Conservation (phyloP, 106 monocot genomes). For the Allium fistulosum region DNA sequence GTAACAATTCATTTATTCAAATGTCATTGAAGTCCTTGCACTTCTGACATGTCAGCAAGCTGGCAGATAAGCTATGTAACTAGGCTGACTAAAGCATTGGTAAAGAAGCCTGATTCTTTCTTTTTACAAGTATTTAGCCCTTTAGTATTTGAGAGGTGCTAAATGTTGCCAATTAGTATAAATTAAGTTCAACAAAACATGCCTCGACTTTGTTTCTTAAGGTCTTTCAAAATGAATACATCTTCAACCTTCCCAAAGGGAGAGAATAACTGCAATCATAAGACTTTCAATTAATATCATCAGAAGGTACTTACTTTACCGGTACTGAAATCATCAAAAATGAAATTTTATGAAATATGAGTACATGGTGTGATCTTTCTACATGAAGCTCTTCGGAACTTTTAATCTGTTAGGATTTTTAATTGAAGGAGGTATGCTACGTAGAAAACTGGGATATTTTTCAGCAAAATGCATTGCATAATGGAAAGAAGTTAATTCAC, state of each 20-base stretch:
- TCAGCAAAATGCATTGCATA: not conserved
- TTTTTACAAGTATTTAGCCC: not conserved
- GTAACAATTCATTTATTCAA: not conserved
- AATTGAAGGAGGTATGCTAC: not conserved
- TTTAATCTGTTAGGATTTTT: not conserved
- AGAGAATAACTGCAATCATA: conserved; percentile 70
- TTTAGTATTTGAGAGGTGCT: not conserved
- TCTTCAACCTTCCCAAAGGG: conserved; percentile 90
- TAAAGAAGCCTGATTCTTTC: not conserved
- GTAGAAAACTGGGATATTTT: not conserved
- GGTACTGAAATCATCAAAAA: not conserved
- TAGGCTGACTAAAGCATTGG: not conserved
- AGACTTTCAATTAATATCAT: not conserved
- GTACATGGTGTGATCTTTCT: not conserved
- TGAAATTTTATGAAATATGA: not conserved
- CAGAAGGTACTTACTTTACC: not conserved
- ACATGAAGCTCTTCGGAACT: not conserved
- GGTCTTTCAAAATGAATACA: conserved; percentile 91
- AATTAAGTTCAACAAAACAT: conserved; percentile 9
- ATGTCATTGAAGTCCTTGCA: too few relatives aligned
- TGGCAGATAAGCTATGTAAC: not conserved
- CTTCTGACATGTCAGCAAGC: too few relatives aligned
- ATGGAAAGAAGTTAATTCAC: not conserved
- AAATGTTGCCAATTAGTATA: not conserved
- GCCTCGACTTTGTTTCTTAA: conserved; percentile 87